A percentile compares a stretch with the other conserved stretches of the same genome.
phyloP scores from a whole-genome alignment of 352 stramenopile species.

The Aphanomyces cochlioides region DNA sequence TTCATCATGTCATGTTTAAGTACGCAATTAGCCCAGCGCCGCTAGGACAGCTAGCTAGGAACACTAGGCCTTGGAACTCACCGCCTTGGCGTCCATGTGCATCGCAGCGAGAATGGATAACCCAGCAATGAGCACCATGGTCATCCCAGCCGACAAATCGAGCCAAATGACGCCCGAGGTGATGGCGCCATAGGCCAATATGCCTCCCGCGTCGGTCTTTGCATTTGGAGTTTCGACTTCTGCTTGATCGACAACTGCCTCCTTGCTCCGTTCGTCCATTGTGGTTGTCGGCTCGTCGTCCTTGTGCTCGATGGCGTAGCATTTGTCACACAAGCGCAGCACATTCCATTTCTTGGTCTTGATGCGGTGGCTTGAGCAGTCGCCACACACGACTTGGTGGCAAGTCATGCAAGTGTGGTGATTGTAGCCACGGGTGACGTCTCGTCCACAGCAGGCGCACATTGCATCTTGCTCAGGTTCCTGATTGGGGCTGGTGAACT shows the following conservation, averaged over 20 bases:
- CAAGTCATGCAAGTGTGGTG: background rate
- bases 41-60: too few relatives aligned
- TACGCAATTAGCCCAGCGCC: too few relatives aligned
- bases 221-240: too few relatives aligned
- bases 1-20: too few relatives aligned
- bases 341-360: conserved; percentile 4
- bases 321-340: background rate
- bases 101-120: background rate
- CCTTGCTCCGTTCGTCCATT: too few relatives aligned
- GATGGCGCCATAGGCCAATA: background rate
- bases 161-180: background rate
- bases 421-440: background rate
- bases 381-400: background rate
- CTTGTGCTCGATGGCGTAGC: background rate
- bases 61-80: too few relatives aligned
- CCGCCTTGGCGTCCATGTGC: background rate
- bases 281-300: background rate
- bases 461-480: background rate
- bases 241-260: too few relatives aligned
- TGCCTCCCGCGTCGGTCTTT: background rate
- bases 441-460: background rate
- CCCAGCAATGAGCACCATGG: background rate
- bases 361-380: conserved; percentile 1
- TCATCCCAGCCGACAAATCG: background rate
- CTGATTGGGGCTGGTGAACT: background rate